phyloP scores from a whole-genome alignment of 768 basidiomycete species.

The Lentinula raphanica region DNA sequence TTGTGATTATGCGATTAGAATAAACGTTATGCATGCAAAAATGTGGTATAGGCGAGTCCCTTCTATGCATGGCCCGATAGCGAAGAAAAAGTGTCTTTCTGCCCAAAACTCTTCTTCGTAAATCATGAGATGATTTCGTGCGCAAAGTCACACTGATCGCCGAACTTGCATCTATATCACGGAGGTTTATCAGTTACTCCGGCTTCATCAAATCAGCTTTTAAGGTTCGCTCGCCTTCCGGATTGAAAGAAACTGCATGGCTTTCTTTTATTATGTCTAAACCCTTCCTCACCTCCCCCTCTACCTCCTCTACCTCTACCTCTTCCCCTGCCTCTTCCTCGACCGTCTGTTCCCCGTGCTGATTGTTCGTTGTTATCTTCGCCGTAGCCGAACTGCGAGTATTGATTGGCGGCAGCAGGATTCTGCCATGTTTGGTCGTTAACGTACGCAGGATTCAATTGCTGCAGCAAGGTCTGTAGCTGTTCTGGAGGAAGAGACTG shows the following conservation, averaged over 20 bases:
- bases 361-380: constrained; percentile 39
- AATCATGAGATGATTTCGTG: constrained; percentile 44
- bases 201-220: constrained; percentile 30
- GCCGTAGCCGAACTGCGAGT: constrained; percentile 43
- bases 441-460: constrained; percentile 15
- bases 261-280: constrained; percentile 81
- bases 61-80: not conserved
- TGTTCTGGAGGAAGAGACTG: constrained; percentile 51
- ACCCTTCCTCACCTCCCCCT: constrained; percentile 48
- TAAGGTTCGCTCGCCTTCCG: constrained; percentile 80
- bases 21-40: not conserved
- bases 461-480: constrained; percentile 55
- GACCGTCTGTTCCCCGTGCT: constrained; percentile 37
- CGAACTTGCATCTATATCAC: constrained; percentile 69
- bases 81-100: not conserved
- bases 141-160: constrained; percentile 82
- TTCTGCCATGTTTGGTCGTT: constrained; percentile 35
- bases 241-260: constrained; percentile 86
- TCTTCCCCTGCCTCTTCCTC: constrained; percentile 49
- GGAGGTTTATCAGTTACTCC: constrained; percentile 27
- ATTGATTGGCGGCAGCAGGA: constrained; percentile 24
- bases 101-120: not conserved
- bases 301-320: constrained; percentile 54
- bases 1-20: not conserved
- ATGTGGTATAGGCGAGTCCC: not conserved